These are phyloP conservation scores for Diaporthe citri DNA, from an alignment of 2,329 filamentous ascomycete genomes.

Conservation along the genomic window DNA sequence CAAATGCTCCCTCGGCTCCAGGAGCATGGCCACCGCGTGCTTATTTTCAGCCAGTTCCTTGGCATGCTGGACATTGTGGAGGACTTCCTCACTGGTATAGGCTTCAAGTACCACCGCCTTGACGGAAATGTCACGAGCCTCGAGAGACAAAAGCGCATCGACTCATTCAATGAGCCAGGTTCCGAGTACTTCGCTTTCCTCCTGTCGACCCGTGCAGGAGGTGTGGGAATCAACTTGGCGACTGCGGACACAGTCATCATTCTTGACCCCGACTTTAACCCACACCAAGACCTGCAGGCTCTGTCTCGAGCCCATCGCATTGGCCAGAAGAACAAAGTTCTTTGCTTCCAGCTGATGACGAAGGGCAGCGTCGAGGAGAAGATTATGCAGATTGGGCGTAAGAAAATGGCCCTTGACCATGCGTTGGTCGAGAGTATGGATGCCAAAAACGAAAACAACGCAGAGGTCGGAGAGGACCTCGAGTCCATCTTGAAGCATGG, in stretches of 20 bases:
- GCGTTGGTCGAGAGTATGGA: slow-evolving; percentile 94
- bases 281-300: slow-evolving; percentile 97
- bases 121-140: slow-evolving; percentile 86
- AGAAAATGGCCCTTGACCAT: slow-evolving; percentile 96
- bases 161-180: slow-evolving; percentile 88
- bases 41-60: slow-evolving; percentile 97
- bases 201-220: slow-evolving; percentile 92
- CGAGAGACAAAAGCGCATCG: slow-evolving; percentile 94
- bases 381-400: slow-evolving; percentile 94
- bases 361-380: slow-evolving; percentile 91
- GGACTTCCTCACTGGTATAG: slow-evolving; percentile 86
- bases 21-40: slow-evolving; percentile 86
- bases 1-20: slow-evolving; percentile 89
- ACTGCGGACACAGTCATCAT: slow-evolving; percentile 99
- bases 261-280: slow-evolving; percentile 96
- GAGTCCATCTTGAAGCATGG: slow-evolving; percentile 91
- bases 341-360: slow-evolving; percentile 95
- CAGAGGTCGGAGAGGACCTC: slow-evolving; percentile 82
- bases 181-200: slow-evolving; percentile 91
- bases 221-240: slow-evolving; percentile 96
- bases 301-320: slow-evolving; percentile 95
- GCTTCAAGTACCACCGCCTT: slow-evolving; percentile 80
- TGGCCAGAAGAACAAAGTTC: slow-evolving; percentile 93
- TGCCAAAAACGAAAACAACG: slow-evolving; percentile 65
- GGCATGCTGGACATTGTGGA: slow-evolving; percentile 90